Percentiles rank a stretch among this genome's conserved stretches.
These are phyloP conservation scores for Gremmenia infestans DNA, from an alignment of 2,329 filamentous ascomycete species.

Conservation along the genomic window DNA sequence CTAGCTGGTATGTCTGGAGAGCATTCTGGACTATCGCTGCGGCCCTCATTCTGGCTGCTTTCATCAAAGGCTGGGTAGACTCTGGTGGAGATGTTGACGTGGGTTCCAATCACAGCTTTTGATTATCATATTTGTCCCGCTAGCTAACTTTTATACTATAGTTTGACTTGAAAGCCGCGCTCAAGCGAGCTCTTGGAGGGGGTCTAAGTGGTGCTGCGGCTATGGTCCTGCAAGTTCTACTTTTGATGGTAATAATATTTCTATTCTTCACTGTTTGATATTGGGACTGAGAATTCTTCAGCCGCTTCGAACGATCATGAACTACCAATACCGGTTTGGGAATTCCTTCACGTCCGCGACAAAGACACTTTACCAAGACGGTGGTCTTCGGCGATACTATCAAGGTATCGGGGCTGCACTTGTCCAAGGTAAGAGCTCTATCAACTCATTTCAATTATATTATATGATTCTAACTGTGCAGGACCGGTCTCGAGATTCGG, in stretches of 20 bases:
- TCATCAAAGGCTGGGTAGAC: conserved; percentile 44
- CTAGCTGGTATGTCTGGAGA: conserved; percentile 34
- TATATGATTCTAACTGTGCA: conserved; percentile 12
- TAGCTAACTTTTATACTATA: conserved; percentile 15
- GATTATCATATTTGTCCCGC: background rate
- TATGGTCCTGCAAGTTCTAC: conserved; percentile 43
- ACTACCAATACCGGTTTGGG: conserved; percentile 46
- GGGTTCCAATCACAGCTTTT: conserved; percentile 9
- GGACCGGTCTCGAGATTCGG: conserved; percentile 43
- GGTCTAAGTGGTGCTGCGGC: conserved; percentile 44
- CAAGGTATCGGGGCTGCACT: conserved; percentile 42
- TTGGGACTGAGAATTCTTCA: conserved; percentile 16
- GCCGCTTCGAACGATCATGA: conserved; percentile 47
- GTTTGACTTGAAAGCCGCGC: conserved; percentile 42
- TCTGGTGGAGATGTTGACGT: conserved; percentile 37
- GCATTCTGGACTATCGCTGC: conserved; percentile 34
- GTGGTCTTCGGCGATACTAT: conserved; percentile 41
- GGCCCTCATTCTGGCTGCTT: conserved; percentile 33
- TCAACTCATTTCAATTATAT: background rate
- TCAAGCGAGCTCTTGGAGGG: conserved; percentile 41
- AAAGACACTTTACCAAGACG: conserved; percentile 38
- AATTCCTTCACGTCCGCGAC: conserved; percentile 37
- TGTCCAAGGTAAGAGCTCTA: conserved; percentile 35
- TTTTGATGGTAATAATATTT: conserved; percentile 39
- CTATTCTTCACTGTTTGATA: background rate